Percentiles rank a stretch among this genome's conserved stretches.
phyloP scores from a whole-genome alignment of 768 basidiomycete genomes.

The Tricholoma flavovirens region DNA sequence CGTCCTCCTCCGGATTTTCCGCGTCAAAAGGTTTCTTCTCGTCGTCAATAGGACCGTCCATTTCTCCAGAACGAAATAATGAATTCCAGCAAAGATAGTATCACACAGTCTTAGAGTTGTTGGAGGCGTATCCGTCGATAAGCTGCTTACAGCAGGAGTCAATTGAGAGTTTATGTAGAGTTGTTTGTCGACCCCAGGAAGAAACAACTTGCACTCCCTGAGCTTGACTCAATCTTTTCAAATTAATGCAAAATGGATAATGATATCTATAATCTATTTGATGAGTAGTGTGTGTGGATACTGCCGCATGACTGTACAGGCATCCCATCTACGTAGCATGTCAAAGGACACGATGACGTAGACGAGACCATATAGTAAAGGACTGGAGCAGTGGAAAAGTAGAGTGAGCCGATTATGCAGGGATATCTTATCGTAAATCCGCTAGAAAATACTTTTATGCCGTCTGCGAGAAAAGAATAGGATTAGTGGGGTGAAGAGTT shows the following conservation, averaged over 20 bases:
- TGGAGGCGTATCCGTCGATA: no score
- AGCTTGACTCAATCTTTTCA: not conserved
- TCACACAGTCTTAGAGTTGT: not conserved
- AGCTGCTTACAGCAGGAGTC: no score
- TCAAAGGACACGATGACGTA: not conserved
- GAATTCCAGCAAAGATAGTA: not conserved
- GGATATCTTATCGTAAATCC: not conserved
- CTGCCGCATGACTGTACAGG: not conserved
- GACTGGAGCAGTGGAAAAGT: not conserved
- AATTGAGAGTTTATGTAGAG: no score
- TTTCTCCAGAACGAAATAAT: not conserved
- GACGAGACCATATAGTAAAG: not conserved
- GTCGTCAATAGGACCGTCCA: conserved; percentile 35
- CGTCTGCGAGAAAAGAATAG: not conserved
- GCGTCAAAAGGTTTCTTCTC: conserved; percentile 72
- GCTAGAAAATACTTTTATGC: conserved; percentile 2
- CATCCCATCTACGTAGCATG: not conserved
- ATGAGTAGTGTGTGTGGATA: not conserved
- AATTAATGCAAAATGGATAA: not conserved
- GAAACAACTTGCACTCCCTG: no score
- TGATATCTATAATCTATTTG: not conserved
- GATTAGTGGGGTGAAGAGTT: not conserved
- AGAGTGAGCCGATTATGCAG: not conserved
- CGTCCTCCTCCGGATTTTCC: conserved; percentile 42
- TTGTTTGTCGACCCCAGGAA: no score